A percentile compares a stretch with the other conserved stretches of the same genome.
Evolutionary conservation across 306 rosid species (phyloP).

Genomic region (Comarum palustre): DNA sequence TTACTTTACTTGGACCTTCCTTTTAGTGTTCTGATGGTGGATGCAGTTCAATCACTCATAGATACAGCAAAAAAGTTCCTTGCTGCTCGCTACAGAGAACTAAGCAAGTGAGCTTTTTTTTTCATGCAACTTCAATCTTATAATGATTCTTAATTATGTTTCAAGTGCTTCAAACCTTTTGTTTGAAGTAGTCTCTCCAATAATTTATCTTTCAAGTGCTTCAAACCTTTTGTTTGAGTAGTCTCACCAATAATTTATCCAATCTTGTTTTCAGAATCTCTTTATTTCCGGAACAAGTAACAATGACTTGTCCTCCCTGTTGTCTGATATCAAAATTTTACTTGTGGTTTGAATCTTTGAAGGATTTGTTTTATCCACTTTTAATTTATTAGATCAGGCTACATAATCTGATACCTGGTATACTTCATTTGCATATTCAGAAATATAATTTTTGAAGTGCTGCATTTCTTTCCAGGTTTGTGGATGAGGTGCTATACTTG

Average conservation of each 20-base stretch:
- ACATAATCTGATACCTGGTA: background rate
- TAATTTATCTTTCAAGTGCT: background rate
- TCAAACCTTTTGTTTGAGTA: background rate
- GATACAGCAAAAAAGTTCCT: constrained; percentile 49
- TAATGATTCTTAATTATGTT: background rate
- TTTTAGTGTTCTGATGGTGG: constrained; percentile 35
- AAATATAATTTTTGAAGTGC: constrained; percentile 10
- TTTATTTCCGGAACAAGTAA: background rate
- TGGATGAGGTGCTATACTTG: constrained; percentile 42
- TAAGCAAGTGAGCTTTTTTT: constrained; percentile 37
- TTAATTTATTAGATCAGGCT: background rate
- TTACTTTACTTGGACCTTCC: constrained; percentile 55
- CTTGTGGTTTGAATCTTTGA: background rate
- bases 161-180: background rate
- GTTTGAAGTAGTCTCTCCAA: background rate
- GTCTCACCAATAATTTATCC: background rate
- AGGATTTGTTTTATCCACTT: background rate
- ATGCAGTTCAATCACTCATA: constrained; percentile 49
- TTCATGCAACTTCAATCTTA: background rate
- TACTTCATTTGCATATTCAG: background rate
- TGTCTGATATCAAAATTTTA: background rate
- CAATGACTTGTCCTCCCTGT: background rate
- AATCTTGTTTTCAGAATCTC: background rate
- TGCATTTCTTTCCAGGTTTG: constrained; percentile 27
- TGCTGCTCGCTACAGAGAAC: constrained; percentile 39